A percentile compares a stretch with the other conserved stretches of the same genome.
These are phyloP conservation scores for Daphne laureola DNA, from an alignment of 441 rosid species.

Conservation along the genomic window DNA sequence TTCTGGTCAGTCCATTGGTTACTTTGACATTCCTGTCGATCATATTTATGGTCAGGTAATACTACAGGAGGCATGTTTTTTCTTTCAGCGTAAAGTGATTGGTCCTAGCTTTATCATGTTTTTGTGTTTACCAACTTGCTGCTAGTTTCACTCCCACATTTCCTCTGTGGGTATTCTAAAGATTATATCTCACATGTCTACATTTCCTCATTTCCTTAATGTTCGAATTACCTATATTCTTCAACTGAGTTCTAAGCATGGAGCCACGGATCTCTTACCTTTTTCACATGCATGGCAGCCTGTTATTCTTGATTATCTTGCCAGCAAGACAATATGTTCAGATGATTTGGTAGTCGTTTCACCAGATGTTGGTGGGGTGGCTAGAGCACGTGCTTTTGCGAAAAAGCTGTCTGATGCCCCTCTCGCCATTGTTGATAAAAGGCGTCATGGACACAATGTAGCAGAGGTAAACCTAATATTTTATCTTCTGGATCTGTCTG, in stretches of 20 bases:
- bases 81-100: too few species aligned
- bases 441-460: conserved; percentile 91
- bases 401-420: conserved; percentile 94
- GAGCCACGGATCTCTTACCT: background rate
- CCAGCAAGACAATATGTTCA: conserved; percentile 78
- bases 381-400: conserved; percentile 93
- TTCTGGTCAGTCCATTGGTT: conserved; percentile 97
- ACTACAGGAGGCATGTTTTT: too few species aligned
- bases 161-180: background rate
- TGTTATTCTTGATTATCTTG: conserved; percentile 93
- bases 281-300: conserved; percentile 44
- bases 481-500: background rate
- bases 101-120: background rate
- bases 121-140: background rate
- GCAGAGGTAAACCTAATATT: conserved; percentile 56
- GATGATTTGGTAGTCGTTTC: conserved; percentile 91
- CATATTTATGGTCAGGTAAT: conserved; percentile 91
- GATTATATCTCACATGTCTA: background rate
- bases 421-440: conserved; percentile 92
- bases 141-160: too few species aligned
- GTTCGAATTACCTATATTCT: too few species aligned
- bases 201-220: background rate
- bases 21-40: conserved; percentile 95
- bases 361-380: conserved; percentile 97
- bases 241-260: background rate